phyloP scores from a whole-genome alignment of 2,329 filamentous ascomycete species.

The Trichophyton mentagrophytes region DNA sequence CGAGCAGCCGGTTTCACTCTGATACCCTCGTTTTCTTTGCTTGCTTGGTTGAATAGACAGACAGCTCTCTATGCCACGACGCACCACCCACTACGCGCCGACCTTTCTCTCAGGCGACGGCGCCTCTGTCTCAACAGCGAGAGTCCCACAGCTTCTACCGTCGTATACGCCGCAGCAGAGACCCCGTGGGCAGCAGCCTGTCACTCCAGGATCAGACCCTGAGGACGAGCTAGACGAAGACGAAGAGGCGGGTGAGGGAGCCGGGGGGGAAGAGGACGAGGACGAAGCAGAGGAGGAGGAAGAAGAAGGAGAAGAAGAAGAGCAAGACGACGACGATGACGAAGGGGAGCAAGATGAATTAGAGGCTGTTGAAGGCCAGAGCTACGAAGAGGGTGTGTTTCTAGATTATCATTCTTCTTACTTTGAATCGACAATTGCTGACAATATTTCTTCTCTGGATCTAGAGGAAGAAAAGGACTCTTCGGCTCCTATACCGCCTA shows the following conservation, averaged over 20 bases:
- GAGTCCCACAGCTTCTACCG: constrained; percentile 2
- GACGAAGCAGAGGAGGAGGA: constrained; percentile 15
- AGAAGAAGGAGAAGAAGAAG: constrained; percentile 11
- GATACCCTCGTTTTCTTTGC: not conserved
- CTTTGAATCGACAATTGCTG: not conserved
- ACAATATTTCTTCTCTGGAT: not conserved
- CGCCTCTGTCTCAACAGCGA: constrained; percentile 11
- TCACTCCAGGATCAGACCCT: not conserved
- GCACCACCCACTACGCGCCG: constrained; percentile 3
- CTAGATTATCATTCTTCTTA: not conserved
- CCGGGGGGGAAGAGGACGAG: constrained; percentile 3
- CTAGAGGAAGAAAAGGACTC: constrained; percentile 18
- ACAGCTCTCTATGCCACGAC: constrained; percentile 9
- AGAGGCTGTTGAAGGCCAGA: constrained; percentile 13
- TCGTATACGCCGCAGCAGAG: constrained; percentile 1
- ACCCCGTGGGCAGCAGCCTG: not conserved
- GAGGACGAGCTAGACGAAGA: not conserved
- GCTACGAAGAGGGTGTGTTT: not conserved
- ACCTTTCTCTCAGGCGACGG: constrained; percentile 13
- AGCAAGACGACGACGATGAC: constrained; percentile 14
- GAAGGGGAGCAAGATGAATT: constrained; percentile 18
- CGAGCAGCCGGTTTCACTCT: not conserved
- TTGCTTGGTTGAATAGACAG: not conserved
- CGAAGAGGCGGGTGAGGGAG: not conserved
- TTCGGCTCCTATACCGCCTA: constrained; percentile 26